Evolutionary conservation across 768 basidiomycete genomes (phyloP), one percentile per base, ranked within the genome.

Genomic region (Xanthoconium purpureum): DNA sequence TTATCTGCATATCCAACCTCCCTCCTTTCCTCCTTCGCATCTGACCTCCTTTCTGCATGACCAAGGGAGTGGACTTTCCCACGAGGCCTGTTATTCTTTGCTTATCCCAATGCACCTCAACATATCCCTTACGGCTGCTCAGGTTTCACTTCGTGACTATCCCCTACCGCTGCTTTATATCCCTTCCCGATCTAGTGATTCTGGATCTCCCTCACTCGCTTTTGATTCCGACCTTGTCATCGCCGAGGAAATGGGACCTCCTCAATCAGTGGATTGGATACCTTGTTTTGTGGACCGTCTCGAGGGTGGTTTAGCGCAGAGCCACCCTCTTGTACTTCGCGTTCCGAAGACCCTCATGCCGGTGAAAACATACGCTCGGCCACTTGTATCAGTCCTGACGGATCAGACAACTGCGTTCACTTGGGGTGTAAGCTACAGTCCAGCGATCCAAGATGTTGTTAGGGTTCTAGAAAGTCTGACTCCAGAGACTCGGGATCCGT

Each of bases 261-360:
- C 79, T 1, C 66, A 77, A 35, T 89, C 89, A 0, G 81, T 88
- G 35, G 79, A 88, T 58, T 90, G 88, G 85, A 74, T 93, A 20
- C 69, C 84, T 15, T 90, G 86, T 62, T 75, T 78, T 5, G 77
- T 97, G 58, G 73, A 88, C 47, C 79, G 80, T n/a, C 68, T 74
- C 5, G 74, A 82, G 52, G 78, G 81, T 30, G 84, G 83, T 32
- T 67, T 79, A 35, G 74, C 75, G 30, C 82, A 79, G 7, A 76
- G 81, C 30, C 71, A 74, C 2, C 77, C 81, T 6, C 79, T 94
- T 46, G 75, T 75, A 28, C 71, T 94, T 39, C 59, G 73, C 40
- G 78, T 96, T 35, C 92, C 94, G 2, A 97, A 95, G 71, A 95
- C 94, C 0, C 87, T 93, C 55, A 96, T 94, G 90, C 89, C 95